These are phyloP conservation scores for Capsaspora owczarzaki DNA, from an alignment of 78 protist species.

Conservation along the genomic window DNA sequence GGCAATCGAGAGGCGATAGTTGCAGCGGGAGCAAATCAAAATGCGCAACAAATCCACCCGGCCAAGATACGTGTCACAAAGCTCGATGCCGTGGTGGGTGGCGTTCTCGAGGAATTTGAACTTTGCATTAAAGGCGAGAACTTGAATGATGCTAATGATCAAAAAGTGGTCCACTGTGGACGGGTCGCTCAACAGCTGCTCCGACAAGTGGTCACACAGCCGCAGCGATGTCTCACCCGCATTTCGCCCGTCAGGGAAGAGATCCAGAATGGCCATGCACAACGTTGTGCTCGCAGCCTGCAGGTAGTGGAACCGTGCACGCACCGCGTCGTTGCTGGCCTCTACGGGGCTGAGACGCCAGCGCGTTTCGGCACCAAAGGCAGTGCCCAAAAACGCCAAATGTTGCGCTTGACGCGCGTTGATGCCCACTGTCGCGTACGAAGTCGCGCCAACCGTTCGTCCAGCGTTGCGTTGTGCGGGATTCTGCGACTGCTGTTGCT, in stretches of 20 bases:
- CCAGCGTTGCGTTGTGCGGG: too few species aligned
- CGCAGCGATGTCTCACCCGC: slow-evolving; percentile 23
- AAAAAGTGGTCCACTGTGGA: slow-evolving; percentile 30
- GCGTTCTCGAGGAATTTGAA: slow-evolving; percentile 12
- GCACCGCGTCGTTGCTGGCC: too few species aligned
- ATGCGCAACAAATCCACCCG: slow-evolving; percentile 41
- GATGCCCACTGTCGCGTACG: too few species aligned
- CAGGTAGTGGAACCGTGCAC: background rate
- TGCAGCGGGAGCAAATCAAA: slow-evolving; percentile 40
- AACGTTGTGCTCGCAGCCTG: background rate
- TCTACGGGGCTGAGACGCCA: too few species aligned
- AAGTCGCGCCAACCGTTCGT: too few species aligned
- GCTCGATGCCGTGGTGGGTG: slow-evolving; percentile 17
- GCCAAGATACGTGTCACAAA: slow-evolving; percentile 43
- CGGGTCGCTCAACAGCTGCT: background rate
- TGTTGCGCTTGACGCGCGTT: too few species aligned
- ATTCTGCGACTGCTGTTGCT: too few species aligned
- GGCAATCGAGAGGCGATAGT: slow-evolving; percentile 26
- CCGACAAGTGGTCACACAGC: slow-evolving; percentile 32
- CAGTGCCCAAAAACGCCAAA: too few species aligned
- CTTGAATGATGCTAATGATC: slow-evolving; percentile 41
- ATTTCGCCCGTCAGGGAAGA: background rate
- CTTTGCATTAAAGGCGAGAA: slow-evolving; percentile 35
- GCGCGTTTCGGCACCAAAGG: too few species aligned
- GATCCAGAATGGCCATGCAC: background rate